Evolutionary conservation across 2,329 filamentous ascomycete genomes (phyloP).

Genomic region (Paecilomyces formosus): DNA sequence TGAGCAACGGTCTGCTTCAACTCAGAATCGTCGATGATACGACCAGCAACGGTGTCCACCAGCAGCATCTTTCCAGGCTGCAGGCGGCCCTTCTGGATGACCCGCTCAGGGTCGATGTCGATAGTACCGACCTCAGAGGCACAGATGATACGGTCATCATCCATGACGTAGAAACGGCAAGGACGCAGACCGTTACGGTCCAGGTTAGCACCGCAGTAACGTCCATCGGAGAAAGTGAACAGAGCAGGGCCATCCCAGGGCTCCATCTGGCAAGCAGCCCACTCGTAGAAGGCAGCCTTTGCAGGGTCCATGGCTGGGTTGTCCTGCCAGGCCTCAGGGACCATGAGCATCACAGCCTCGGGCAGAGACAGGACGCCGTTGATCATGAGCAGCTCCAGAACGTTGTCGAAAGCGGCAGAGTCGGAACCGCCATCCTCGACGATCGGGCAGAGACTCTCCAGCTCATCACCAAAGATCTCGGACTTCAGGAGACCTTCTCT

Average conservation of each 20-base stretch:
- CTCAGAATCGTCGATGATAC: constrained; percentile 90
- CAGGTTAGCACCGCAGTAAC: constrained; percentile 93
- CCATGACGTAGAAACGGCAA: constrained; percentile 94
- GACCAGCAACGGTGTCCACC: constrained; percentile 79
- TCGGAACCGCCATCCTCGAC: constrained; percentile 96
- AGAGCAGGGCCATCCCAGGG: constrained; percentile 95
- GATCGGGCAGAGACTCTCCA: constrained; percentile 85
- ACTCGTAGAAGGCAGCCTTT: constrained; percentile 97
- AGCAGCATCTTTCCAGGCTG: constrained; percentile 94
- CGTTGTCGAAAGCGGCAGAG: constrained; percentile 95
- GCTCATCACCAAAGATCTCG: constrained; percentile 82
- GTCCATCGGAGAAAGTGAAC: constrained; percentile 93
- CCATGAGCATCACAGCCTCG: constrained; percentile 97
- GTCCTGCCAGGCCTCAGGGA: constrained; percentile 95
- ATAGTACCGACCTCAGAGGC: constrained; percentile 96
- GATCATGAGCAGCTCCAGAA: constrained; percentile 85
- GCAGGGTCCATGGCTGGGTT: constrained; percentile 86
- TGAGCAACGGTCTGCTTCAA: constrained; percentile 82
- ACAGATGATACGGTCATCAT: constrained; percentile 95
- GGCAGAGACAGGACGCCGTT: constrained; percentile 93
- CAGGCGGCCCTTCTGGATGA: constrained; percentile 87
- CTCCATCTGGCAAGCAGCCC: constrained; percentile 98
- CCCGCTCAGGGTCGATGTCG: constrained; percentile 76
- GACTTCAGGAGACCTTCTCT: constrained; percentile 93
- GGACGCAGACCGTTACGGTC: constrained; percentile 92